These are phyloP conservation scores for Stagonosporopsis cucurbitacearum DNA, from an alignment of 2,329 filamentous ascomycete species.

Conservation along the genomic window DNA sequence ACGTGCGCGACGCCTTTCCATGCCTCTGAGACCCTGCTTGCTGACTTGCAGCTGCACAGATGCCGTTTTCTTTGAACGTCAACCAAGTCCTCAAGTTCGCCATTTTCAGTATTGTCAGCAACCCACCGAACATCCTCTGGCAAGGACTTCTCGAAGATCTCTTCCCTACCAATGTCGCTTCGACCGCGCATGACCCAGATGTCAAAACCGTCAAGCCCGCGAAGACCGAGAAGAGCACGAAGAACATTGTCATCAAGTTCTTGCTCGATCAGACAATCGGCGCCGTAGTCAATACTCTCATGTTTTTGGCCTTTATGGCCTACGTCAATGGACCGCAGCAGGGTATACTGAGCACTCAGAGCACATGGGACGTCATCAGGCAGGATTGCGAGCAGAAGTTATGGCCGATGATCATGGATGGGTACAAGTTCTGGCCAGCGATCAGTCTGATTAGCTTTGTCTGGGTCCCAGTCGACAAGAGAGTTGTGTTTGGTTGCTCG, in stretches of 20 bases:
- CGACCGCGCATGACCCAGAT: constrained; percentile 33
- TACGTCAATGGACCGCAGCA: constrained; percentile 48
- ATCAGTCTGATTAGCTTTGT: constrained; percentile 75
- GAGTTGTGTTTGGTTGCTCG: constrained; percentile 73
- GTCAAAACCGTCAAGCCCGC: constrained; percentile 35
- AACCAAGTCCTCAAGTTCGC: constrained; percentile 77
- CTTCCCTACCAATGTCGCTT: constrained; percentile 68
- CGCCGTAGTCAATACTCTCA: constrained; percentile 68
- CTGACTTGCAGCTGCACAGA: constrained; percentile 51
- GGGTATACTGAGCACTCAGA: constrained; percentile 39
- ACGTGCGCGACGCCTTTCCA: constrained; percentile 55
- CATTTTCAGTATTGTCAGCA: constrained; percentile 73
- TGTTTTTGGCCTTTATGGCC: constrained; percentile 67
- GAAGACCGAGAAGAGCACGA: constrained; percentile 56
- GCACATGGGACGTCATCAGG: constrained; percentile 40
- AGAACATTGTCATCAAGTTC: constrained; percentile 72
- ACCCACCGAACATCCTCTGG: constrained; percentile 87
- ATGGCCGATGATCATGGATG: constrained; percentile 61
- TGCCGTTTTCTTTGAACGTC: constrained; percentile 67
- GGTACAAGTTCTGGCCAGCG: constrained; percentile 74
- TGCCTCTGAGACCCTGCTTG: background rate
- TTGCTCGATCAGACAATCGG: constrained; percentile 72
- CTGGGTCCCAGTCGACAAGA: constrained; percentile 72
- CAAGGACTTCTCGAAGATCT: constrained; percentile 77
- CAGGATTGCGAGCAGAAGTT: constrained; percentile 60